A percentile compares a stretch with the other conserved stretches of the same genome.
These are phyloP conservation scores for Telopea speciosissima DNA, from an alignment of 177 flowering plant genomes.

Conservation along the genomic window DNA sequence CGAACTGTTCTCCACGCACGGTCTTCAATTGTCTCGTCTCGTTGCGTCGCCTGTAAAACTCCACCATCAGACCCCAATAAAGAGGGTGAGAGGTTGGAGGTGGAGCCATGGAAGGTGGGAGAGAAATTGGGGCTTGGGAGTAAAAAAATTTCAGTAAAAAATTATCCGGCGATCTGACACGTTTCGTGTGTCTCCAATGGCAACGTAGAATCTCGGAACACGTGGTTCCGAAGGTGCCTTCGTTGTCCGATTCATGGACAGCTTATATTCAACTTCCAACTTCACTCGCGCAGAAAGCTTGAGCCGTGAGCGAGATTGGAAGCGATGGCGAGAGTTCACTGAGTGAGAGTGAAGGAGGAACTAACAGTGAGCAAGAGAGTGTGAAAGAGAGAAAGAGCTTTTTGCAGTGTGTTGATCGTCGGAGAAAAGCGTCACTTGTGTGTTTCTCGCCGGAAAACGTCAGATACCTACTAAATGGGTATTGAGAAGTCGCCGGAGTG, in stretches of 20 bases:
- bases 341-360: no score
- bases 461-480: background rate
- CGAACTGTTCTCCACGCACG: no score
- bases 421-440: background rate
- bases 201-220: background rate
- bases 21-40: no score
- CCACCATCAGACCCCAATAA: no score
- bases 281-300: background rate
- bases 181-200: background rate
- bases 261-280: background rate
- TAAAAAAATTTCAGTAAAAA: no score
- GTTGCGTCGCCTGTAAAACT: no score
- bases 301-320: background rate
- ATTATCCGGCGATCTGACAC: background rate
- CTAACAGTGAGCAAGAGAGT: no score
- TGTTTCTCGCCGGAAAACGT: background rate
- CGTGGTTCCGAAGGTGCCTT: background rate
- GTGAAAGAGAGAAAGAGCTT: background rate
- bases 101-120: no score
- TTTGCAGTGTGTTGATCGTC: background rate
- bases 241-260: background rate
- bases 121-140: no score
- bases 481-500: background rate
- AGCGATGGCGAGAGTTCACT: constrained; percentile 1
- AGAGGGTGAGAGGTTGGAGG: no score